Percentiles rank a stretch among this genome's conserved stretches.
These are phyloP conservation scores for Lepidopterella palustris DNA, from an alignment of 495 filamentous ascomycete species.

Conservation along the genomic window DNA sequence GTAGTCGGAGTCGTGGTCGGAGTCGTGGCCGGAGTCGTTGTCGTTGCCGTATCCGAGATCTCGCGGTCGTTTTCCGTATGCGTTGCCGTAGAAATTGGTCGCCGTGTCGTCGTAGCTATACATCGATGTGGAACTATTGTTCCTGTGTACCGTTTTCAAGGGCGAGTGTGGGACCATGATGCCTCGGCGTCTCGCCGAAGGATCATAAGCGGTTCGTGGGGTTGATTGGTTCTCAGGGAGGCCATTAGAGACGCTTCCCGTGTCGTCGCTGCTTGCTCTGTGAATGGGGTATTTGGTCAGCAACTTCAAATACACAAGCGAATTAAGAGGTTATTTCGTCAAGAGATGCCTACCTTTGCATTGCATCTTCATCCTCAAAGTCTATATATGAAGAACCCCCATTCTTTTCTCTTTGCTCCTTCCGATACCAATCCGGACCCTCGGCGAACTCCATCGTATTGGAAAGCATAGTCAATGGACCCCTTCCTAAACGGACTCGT, in stretches of 20 bases:
- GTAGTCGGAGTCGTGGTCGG: not conserved
- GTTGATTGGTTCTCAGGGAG: not conserved
- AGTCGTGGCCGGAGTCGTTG: not conserved
- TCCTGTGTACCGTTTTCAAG: not conserved
- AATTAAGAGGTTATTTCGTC: not conserved
- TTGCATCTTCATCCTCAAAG: not conserved
- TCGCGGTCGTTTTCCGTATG: not conserved
- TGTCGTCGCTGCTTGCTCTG: not conserved
- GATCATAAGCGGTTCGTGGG: not conserved
- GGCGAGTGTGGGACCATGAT: not conserved
- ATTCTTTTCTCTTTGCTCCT: not conserved
- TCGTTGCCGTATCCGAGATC: not conserved
- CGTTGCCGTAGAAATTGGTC: not conserved
- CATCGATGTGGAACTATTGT: not conserved
- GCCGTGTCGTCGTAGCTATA: not conserved
- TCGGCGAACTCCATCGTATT: not conserved
- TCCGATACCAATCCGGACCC: not conserved
- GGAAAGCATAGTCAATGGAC: not conserved
- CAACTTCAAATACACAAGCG: not conserved
- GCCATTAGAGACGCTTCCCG: not conserved
- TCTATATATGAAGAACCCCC: not conserved
- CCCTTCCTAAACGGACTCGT: not conserved
- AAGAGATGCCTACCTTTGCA: not conserved
- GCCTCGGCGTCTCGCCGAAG: not conserved
- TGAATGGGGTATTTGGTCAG: not conserved